These are phyloP conservation scores for Lentinula raphanica DNA, from an alignment of 768 basidiomycete species.

Conservation along the genomic window DNA sequence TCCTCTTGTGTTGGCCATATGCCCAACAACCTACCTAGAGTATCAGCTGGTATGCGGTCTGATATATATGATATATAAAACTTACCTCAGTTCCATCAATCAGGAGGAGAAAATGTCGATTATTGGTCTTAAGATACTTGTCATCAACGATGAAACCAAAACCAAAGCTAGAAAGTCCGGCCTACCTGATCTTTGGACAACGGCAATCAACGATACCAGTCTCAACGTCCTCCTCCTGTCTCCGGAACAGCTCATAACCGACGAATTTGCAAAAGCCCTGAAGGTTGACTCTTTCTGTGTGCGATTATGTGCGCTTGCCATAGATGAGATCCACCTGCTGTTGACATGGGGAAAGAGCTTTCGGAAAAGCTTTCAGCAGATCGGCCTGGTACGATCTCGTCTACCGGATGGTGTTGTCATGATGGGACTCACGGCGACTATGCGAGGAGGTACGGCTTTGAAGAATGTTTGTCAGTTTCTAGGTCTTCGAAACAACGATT, in stretches of 20 bases:
- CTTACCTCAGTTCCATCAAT: not conserved
- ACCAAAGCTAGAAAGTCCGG: not conserved
- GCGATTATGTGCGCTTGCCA: slow-evolving; percentile 17
- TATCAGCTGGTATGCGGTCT: not conserved
- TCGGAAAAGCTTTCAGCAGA: slow-evolving; percentile 17
- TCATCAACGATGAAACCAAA: not conserved
- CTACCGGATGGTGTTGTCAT: slow-evolving; percentile 5
- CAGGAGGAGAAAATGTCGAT: not conserved
- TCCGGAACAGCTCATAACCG: not conserved
- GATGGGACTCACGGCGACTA: not conserved
- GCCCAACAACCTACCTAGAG: not conserved
- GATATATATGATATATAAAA: not conserved
- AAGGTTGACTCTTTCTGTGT: slow-evolving; percentile 10
- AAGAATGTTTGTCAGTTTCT: slow-evolving; percentile 14
- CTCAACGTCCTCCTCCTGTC: not conserved
- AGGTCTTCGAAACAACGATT: slow-evolving; percentile 14
- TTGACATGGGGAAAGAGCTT: slow-evolving; percentile 20
- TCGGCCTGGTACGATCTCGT: slow-evolving; percentile 15
- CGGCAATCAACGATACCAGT: not conserved
- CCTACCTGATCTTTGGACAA: not conserved
- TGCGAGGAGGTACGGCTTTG: not conserved
- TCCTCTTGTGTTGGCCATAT: not conserved
- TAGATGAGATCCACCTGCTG: slow-evolving; percentile 25
- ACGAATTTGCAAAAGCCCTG: not conserved
- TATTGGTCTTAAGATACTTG: not conserved